Percentiles rank a stretch among this genome's conserved stretches.
phyloP scores from a whole-genome alignment of 2,329 filamentous ascomycete genomes.

The Metarhizium humberi region DNA sequence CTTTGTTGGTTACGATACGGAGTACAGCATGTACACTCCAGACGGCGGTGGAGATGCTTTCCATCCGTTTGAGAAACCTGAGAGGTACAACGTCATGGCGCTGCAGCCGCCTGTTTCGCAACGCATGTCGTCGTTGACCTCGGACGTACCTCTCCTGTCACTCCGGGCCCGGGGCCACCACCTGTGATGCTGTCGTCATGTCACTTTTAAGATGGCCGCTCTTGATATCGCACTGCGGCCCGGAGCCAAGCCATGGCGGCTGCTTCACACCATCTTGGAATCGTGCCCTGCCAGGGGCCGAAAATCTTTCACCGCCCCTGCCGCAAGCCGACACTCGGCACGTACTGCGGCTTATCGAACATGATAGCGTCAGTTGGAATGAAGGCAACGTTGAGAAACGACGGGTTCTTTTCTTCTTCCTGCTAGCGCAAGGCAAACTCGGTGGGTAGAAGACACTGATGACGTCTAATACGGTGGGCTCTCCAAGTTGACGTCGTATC shows the following conservation, averaged over 20 bases:
- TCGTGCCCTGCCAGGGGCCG: background rate
- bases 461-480: background rate
- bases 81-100: background rate
- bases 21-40: too few relatives aligned
- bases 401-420: background rate
- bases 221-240: background rate
- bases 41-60: background rate
- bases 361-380: background rate
- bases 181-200: too few relatives aligned
- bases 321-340: background rate
- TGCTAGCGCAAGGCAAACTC: background rate
- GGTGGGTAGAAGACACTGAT: background rate
- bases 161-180: too few relatives aligned
- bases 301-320: slow-evolving; percentile 1
- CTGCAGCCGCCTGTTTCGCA: background rate
- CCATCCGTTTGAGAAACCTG: background rate
- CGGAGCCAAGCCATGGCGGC: background rate
- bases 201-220: too few relatives aligned
- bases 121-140: too few relatives aligned
- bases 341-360: background rate
- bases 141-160: too few relatives aligned
- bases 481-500: background rate
- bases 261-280: background rate
- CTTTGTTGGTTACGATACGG: too few relatives aligned
- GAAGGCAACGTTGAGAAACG: background rate